Evolutionary conservation across 1,284 basidiomycete genomes (phyloP), one percentile per base, ranked within the genome.

Genomic region (Wolfiporia cocos): DNA sequence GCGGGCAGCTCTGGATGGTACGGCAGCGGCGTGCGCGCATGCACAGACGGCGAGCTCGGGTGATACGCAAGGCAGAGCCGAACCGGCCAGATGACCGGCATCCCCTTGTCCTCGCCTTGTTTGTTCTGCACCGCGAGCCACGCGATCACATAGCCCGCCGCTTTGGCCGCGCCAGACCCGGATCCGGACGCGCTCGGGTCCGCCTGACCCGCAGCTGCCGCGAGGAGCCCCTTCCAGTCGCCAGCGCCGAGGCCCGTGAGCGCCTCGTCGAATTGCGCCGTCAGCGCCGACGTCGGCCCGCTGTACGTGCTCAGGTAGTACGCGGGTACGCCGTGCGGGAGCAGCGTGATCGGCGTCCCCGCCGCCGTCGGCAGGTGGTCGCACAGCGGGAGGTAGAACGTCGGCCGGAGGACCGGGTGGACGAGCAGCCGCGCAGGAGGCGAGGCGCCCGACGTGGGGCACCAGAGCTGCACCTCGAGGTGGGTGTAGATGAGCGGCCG

Each of bases 51-150:
- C 12, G 70, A 66, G 36, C 57, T 55, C 0, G 71, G 61, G 24
- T 62, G 59, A 47, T 72, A 78, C 0, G 71, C 62, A 24, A 85
- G 59, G 50, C 78, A 81, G 4, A 87, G 72, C 3, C 66, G 60
- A 2, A 71, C 61, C 0, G 85, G 85, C 69, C 85, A 88, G 46
- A 88, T 76, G 35, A 84, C 66, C n/a, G 73, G 67, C 34, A 86
- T 65, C 2, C 85, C 85, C 53, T 86, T 87, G 48, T 84, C 81
- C 57, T 86, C 84, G 23, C 83, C 84, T 49, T 81, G 81, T 45
- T 74, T 79, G 52, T 85, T 86, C 58, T 86, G 76, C 10, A 88
- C 78, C 17, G 68, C 71, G 28, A 88, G 70, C 80, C 82, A 87
- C 2, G 73, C 81, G 43, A 88, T 76, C 39, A 85, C 60, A 55